phyloP scores from a whole-genome alignment of 106 monocot genomes.

The Acorus calamus region DNA sequence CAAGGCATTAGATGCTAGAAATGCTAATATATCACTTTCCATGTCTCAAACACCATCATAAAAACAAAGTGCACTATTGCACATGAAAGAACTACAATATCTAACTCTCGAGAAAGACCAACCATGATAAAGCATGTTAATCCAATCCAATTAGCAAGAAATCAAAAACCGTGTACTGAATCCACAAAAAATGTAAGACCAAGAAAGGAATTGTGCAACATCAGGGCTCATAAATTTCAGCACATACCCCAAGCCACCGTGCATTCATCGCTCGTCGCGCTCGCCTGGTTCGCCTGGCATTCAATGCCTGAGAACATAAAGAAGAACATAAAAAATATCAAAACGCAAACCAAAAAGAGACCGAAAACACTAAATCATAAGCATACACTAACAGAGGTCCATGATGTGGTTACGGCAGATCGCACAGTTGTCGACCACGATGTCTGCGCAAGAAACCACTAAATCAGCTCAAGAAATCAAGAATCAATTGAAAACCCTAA shows the following conservation, averaged over 20 bases:
- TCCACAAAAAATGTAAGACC: background rate
- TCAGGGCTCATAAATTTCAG: background rate
- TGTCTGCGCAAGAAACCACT: conserved; percentile 9
- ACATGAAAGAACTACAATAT: no score
- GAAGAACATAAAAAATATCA: background rate
- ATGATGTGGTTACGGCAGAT: conserved; percentile 94
- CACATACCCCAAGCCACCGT: conserved; percentile 86
- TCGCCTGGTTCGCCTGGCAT: conserved; percentile 84
- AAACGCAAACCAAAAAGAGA: conserved; percentile 3
- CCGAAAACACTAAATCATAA: background rate
- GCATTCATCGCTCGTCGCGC: conserved; percentile 82
- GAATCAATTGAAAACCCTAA: no score
- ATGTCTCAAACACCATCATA: no score
- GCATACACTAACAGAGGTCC: conserved; percentile 67
- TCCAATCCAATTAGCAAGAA: no score
- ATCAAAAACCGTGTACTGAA: no score
- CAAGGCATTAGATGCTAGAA: no score
- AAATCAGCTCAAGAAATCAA: no score
- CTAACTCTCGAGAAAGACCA: no score
- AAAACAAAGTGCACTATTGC: no score
- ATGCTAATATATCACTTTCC: no score
- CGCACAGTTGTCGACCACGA: conserved; percentile 81
- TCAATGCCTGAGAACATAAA: conserved; percentile 46
- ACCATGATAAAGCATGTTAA: no score
- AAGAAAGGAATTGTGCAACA: background rate